These are phyloP conservation scores for Ceratocystis harringtonii DNA, from an alignment of 2,329 filamentous ascomycete genomes.

Conservation along the genomic window DNA sequence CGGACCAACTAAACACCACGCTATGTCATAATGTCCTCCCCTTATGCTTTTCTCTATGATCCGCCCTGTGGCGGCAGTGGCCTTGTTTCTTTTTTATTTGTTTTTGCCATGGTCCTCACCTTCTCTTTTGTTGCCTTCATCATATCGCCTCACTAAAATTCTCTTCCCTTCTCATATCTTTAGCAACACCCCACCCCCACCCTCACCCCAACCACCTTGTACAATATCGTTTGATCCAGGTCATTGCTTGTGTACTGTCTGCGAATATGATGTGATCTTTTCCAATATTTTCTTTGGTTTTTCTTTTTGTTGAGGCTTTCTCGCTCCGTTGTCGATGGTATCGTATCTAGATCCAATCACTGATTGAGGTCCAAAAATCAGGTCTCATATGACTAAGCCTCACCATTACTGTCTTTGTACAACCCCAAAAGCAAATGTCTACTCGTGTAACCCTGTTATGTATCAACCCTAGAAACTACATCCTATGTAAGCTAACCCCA, in stretches of 20 bases:
- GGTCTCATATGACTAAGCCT: too few species aligned
- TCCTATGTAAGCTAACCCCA: neutral
- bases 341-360: too few species aligned
- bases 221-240: conserved; percentile 17
- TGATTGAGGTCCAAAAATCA: too few species aligned
- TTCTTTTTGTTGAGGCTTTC: neutral
- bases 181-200: neutral
- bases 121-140: neutral
- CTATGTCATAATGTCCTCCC: neutral
- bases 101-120: neutral
- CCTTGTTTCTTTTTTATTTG: neutral
- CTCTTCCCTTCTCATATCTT: neutral
- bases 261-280: neutral
- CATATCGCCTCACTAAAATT: neutral
- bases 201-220: neutral
- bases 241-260: conserved; percentile 5
- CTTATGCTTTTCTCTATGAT: neutral
- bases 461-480: too few species aligned
- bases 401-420: too few species aligned
- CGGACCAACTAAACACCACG: neutral
- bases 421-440: too few species aligned
- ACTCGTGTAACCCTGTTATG: too few species aligned
- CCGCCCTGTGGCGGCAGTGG: neutral
- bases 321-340: neutral
- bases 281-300: neutral